Evolutionary conservation across 768 basidiomycete species (phyloP).

Genomic region (Serendipita sp.): DNA sequence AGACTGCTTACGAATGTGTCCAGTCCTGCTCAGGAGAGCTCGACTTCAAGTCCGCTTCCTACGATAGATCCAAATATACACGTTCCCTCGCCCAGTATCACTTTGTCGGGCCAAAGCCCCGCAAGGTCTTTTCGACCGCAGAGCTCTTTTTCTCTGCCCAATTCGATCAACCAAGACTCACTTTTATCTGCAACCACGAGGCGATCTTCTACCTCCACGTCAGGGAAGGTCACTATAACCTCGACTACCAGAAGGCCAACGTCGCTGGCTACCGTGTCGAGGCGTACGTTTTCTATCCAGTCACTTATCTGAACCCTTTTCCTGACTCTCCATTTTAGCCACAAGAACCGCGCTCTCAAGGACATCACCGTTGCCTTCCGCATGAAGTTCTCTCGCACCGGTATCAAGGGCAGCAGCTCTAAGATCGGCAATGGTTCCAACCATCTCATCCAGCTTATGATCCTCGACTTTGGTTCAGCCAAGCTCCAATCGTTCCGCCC

Average conservation of each 20-base stretch:
- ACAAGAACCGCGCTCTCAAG: neutral
- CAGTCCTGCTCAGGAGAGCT: conserved; percentile 2
- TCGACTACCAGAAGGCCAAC: conserved; percentile 12
- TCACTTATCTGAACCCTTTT: neutral
- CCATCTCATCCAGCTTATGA: conserved; percentile 3
- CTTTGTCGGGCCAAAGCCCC: conserved; percentile 7
- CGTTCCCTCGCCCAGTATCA: conserved; percentile 9
- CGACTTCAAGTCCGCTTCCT: conserved; percentile 5
- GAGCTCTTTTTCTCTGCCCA: conserved; percentile 11
- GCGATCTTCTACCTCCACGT: conserved; percentile 16
- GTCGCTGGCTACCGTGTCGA: neutral
- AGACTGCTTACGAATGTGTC: conserved; percentile 11
- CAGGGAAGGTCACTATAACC: conserved; percentile 14
- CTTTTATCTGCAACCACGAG: conserved; percentile 22
- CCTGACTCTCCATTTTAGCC: neutral
- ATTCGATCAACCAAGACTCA: conserved; percentile 14
- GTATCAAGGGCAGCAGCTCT: conserved; percentile 9
- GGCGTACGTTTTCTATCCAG: neutral
- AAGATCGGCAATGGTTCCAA: conserved; percentile 13
- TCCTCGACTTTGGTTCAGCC: neutral
- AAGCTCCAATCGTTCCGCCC: neutral
- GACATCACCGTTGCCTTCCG: conserved; percentile 13
- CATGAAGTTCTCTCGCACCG: conserved; percentile 12
- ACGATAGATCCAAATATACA: conserved; percentile 10
- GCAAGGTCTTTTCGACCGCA: conserved; percentile 1